A percentile compares a stretch with the other conserved stretches of the same genome.
Evolutionary conservation across 352 stramenopile genomes (phyloP).

Genomic region (Peronospora tabacina): DNA sequence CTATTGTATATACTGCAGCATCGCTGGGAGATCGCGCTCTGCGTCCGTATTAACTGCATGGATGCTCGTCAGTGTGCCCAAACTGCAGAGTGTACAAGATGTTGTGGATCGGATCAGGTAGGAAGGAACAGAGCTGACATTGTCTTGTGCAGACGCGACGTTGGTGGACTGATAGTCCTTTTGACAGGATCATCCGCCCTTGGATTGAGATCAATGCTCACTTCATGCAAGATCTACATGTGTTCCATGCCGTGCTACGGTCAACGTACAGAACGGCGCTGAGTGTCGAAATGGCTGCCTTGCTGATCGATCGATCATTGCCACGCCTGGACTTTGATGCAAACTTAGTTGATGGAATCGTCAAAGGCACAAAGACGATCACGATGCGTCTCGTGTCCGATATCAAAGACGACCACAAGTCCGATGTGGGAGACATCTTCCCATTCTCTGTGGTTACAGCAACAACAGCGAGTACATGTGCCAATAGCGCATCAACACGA

Average conservation of each 20-base stretch:
- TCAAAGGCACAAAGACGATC: slow-evolving; percentile 39
- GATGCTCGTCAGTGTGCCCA: slow-evolving; percentile 31
- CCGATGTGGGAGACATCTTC: slow-evolving; percentile 39
- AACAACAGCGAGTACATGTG: slow-evolving; percentile 15
- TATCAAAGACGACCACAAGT: slow-evolving; percentile 39
- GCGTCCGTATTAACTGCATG: slow-evolving; percentile 45
- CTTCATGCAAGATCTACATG: slow-evolving; percentile 43
- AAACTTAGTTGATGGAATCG: slow-evolving; percentile 40
- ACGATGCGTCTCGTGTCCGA: slow-evolving; percentile 65
- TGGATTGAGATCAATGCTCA: slow-evolving; percentile 65
- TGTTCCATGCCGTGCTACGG: slow-evolving; percentile 29
- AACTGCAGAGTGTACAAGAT: slow-evolving; percentile 23
- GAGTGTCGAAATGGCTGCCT: slow-evolving; percentile 1
- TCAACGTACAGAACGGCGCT: slow-evolving; percentile 1
- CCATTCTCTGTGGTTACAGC: slow-evolving; percentile 31
- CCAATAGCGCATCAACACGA: slow-evolving; percentile 4
- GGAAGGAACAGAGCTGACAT: neutral
- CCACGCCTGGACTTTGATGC: slow-evolving; percentile 50
- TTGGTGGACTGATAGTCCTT: neutral
- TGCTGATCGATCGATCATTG: slow-evolving; percentile 17
- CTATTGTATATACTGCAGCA: slow-evolving; percentile 22
- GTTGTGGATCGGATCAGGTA: slow-evolving; percentile 44
- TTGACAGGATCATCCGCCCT: slow-evolving; percentile 41
- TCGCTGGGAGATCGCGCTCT: slow-evolving; percentile 59
- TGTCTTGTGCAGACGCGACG: neutral